Base-by-base conservation (phyloP, 441 rosid genomes). In the Adansonia grandidieri region DNA sequence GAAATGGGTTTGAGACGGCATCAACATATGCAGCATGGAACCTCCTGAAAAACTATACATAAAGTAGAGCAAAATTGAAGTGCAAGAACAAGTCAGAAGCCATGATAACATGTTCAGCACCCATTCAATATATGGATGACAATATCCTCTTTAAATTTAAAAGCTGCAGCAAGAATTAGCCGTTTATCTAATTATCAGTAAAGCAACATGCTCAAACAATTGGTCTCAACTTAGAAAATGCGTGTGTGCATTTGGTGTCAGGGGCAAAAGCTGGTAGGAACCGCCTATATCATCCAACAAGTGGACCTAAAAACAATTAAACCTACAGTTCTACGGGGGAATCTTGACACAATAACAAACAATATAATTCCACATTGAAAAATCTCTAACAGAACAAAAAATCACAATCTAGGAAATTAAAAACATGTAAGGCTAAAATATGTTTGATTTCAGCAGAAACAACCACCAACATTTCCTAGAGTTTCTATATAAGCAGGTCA, bases 1-100 rank as follows among this genome's bases (percentile, higher is more conserved):
- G 98, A 76, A 92, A 96, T 2, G 98, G 99, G 82, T 96, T 96
- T 22, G 97, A 94, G 81, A 94, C 96, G 20, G 98, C 98, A 81
- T 94, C 98, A 66, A 90, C 95, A 48, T 94, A 96, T 10, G 93
- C 97, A 65, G 97, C 93, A 81, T 95, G 97, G 86, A 95, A 95
- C 86, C 88, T 91, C 89, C 88, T 88, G 81, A 92, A 90, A 78
- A 93, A 93, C 98, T 95, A 84, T 63, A 80, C 24, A 63, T n/a
- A 57, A 42, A 51, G 53, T 48, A 51, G 19, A 69, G 44, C 11
- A 61, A 28, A 73, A 50, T 44, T 72, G 15, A 60, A 61, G 45
- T 71, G 47, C 56, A 71, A 40, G 11, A 63, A 2, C 4, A 51
- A 66, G 71, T 78, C 66, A 42, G 64, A 50, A 37, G 45, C 32